Evolutionary conservation across 371 early-diverging fungal species (phyloP).

Genomic region (Lichtheimia ornata): DNA sequence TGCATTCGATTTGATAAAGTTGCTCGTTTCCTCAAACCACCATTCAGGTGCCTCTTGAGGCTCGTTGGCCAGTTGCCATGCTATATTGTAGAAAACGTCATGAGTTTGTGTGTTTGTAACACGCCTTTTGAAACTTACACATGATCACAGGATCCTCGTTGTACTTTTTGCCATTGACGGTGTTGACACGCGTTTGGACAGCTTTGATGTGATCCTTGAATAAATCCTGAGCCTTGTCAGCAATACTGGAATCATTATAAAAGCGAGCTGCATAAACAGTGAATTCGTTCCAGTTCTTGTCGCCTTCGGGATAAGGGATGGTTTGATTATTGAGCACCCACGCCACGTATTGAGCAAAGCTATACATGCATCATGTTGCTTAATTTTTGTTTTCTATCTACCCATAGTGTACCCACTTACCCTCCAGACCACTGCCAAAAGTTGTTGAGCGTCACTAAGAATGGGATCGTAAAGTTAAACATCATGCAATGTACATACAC

Average conservation of each 20-base stretch:
- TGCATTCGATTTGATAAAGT: slow-evolving; percentile 48
- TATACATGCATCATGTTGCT: background rate
- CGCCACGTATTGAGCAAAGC: slow-evolving; percentile 47
- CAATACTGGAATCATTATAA: slow-evolving; percentile 34
- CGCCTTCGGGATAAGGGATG: slow-evolving; percentile 49
- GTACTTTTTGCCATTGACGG: slow-evolving; percentile 38
- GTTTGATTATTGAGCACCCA: slow-evolving; percentile 43
- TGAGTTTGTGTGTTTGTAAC: no score
- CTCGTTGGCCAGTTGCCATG: slow-evolving; percentile 51
- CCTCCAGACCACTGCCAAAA: slow-evolving; percentile 72
- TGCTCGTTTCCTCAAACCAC: slow-evolving; percentile 50
- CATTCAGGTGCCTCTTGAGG: slow-evolving; percentile 38
- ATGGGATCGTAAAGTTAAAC: background rate
- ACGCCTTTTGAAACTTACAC: slow-evolving; percentile 17
- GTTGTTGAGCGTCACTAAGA: slow-evolving; percentile 49
- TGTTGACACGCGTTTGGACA: slow-evolving; percentile 35
- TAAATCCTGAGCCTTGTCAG: slow-evolving; percentile 21
- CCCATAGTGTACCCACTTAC: slow-evolving; percentile 17
- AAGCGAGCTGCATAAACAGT: slow-evolving; percentile 33
- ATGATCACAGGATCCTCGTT: slow-evolving; percentile 43
- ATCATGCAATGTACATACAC: background rate
- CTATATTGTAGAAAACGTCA: slow-evolving; percentile 13
- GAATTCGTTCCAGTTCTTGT: slow-evolving; percentile 23
- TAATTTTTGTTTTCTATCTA: background rate
- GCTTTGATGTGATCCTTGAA: slow-evolving; percentile 38